Conservation (phyloP, 2,329 filamentous ascomycete genomes). For the Pseudogymnoascus sp. region DNA sequence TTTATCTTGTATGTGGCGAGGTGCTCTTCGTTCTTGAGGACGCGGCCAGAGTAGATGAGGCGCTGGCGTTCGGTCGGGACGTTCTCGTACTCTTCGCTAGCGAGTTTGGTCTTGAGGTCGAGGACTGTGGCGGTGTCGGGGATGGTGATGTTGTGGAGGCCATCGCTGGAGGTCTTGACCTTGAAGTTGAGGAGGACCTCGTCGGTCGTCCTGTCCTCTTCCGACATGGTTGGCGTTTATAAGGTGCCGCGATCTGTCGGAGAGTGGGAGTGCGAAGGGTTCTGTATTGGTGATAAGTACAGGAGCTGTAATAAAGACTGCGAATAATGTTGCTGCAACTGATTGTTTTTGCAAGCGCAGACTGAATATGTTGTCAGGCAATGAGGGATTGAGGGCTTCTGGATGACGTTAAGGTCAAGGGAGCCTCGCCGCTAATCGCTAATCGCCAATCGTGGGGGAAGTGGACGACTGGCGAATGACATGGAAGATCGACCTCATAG, state of each 20-base stretch:
- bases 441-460: background rate
- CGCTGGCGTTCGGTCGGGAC: slow-evolving; percentile 83
- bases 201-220: slow-evolving; percentile 47
- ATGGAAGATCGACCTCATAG: background rate
- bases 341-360: background rate
- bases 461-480: background rate
- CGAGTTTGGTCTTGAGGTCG: slow-evolving; percentile 85
- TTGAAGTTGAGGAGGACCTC: slow-evolving; percentile 87
- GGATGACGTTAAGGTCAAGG: background rate
- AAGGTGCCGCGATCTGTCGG: background rate
- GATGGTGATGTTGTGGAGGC: slow-evolving; percentile 76
- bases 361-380: background rate
- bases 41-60: slow-evolving; percentile 92
- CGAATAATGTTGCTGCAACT: background rate
- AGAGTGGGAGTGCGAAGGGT: background rate
- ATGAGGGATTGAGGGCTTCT: background rate
- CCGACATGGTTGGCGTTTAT: slow-evolving; percentile 45
- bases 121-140: slow-evolving; percentile 65
- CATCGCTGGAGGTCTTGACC: slow-evolving; percentile 92
- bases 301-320: background rate
- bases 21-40: slow-evolving; percentile 90
- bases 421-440: background rate
- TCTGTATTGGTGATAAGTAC: background rate
- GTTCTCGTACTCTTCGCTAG: slow-evolving; percentile 73
- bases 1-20: slow-evolving; percentile 89